These are phyloP conservation scores for Eimeria sp. DNA, from an alignment of 169 alveolate species.

Conservation along the genomic window DNA sequence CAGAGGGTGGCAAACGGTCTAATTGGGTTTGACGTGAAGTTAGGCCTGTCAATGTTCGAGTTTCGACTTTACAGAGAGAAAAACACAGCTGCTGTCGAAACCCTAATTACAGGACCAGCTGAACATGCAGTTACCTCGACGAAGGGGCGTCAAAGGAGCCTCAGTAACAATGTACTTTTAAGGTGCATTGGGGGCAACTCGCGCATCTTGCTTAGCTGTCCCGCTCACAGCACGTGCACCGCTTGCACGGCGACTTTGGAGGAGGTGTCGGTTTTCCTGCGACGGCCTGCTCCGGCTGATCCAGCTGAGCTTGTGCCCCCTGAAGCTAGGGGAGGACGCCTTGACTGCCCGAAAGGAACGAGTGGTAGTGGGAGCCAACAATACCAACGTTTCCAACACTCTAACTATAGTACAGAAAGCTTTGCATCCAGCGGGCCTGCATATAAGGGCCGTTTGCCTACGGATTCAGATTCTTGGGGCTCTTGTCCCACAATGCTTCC, in stretches of 20 bases:
- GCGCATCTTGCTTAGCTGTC: constrained; percentile 11
- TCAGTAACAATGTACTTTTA: neutral
- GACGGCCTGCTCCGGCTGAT: neutral
- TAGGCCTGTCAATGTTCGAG: constrained; percentile 28
- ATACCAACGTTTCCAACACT: neutral
- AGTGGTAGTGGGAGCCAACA: neutral
- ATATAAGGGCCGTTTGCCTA: neutral
- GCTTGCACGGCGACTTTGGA: constrained; percentile 35
- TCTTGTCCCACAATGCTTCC: neutral
- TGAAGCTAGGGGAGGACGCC: neutral
- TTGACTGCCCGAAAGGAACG: neutral
- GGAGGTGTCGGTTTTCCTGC: constrained; percentile 3
- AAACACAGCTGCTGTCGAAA: too few species aligned
- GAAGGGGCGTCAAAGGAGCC: neutral
- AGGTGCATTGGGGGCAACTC: constrained; percentile 15
- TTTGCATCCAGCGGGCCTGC: neutral
- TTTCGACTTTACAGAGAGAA: constrained; percentile 34
- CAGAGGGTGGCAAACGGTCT: neutral
- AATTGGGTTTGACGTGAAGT: constrained; percentile 31
- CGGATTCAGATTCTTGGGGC: neutral
- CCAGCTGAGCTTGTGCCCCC: neutral
- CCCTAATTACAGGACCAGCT: neutral
- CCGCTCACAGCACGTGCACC: constrained; percentile 5
- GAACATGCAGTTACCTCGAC: neutral
- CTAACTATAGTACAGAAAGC: neutral